Percentiles rank a stretch among this genome's conserved stretches.
phyloP scores from a whole-genome alignment of 2,329 filamentous ascomycete species.

The Sclerotinia spermophila region DNA sequence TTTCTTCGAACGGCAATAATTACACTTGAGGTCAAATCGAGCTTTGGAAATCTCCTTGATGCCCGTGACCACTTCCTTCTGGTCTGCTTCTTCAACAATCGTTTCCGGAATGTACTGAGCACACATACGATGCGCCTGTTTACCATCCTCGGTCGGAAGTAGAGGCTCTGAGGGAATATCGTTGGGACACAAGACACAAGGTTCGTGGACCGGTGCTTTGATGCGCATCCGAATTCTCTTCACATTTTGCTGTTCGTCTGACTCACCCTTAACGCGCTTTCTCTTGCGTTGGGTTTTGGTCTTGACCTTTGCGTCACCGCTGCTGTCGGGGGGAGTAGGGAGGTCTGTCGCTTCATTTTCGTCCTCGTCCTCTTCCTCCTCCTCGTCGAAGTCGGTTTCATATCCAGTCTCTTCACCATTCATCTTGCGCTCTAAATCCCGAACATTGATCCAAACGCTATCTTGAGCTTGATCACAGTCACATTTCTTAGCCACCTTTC shows the following conservation, averaged over 20 bases:
- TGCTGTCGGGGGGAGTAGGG: conserved; percentile 70
- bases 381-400: conserved; percentile 71
- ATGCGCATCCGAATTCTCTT: conserved; percentile 77
- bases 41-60: conserved; percentile 80
- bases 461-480: conserved; percentile 93
- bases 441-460: conserved; percentile 97
- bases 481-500: conserved; percentile 93
- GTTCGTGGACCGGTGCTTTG: conserved; percentile 66
- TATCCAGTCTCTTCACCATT: conserved; percentile 85
- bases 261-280: conserved; percentile 53
- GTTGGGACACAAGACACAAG: conserved; percentile 90
- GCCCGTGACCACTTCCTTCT: conserved; percentile 72
- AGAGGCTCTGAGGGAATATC: conserved; percentile 77
- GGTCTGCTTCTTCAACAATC: conserved; percentile 65
- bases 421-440: conserved; percentile 91
- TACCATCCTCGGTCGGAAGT: conserved; percentile 82
- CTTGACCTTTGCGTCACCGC: conserved; percentile 66
- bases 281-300: conserved; percentile 56
- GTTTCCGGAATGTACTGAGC: conserved; percentile 91
- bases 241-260: conserved; percentile 41
- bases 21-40: conserved; percentile 85
- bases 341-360: conserved; percentile 64
- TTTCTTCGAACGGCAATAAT: conserved; percentile 89
- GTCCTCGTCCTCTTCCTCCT: conserved; percentile 63
- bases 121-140: conserved; percentile 83